Conservation (phyloP, 108 stramenopile genomes). For the Discostella stelligeroides region DNA sequence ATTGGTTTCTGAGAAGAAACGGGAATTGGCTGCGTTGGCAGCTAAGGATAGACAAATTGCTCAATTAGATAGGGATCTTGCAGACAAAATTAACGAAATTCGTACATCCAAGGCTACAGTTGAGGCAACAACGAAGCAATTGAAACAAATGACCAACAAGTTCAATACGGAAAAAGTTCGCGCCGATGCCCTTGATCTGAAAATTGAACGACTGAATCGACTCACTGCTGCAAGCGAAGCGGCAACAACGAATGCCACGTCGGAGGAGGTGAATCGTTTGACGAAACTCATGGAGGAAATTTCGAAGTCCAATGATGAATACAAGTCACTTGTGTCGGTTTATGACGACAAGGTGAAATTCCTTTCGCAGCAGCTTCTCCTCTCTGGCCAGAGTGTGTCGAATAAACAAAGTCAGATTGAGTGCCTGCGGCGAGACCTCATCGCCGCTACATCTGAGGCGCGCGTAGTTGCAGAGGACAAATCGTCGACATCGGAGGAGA, state of each 20-base stretch:
- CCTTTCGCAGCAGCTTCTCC: slow-evolving; percentile 33
- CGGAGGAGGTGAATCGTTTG: slow-evolving; percentile 3
- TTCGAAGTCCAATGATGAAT: slow-evolving; percentile 12
- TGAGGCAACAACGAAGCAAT: neutral
- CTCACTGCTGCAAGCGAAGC: neutral
- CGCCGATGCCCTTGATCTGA: slow-evolving; percentile 19
- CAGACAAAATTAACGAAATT: slow-evolving; percentile 19
- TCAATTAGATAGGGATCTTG: slow-evolving; percentile 32
- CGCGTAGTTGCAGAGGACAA: neutral
- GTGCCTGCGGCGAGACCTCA: slow-evolving; percentile 25
- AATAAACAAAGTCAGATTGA: slow-evolving; percentile 34
- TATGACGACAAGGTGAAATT: slow-evolving; percentile 24
- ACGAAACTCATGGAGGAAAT: slow-evolving; percentile 20
- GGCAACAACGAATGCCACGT: neutral
- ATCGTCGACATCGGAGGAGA: slow-evolving; percentile 1
- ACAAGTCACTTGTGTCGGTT: slow-evolving; percentile 11
- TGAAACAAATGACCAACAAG: slow-evolving; percentile 22
- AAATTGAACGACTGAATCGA: slow-evolving; percentile 15
- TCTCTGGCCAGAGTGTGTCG: slow-evolving; percentile 25
- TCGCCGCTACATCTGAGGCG: slow-evolving; percentile 4
- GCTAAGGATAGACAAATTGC: slow-evolving; percentile 34
- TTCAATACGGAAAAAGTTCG: slow-evolving; percentile 25
- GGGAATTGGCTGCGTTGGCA: slow-evolving; percentile 8
- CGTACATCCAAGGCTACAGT: slow-evolving; percentile 8
- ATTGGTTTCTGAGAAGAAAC: slow-evolving; percentile 16